phyloP scores from a whole-genome alignment of 129 eudicot species.

The Lactuca saligna region DNA sequence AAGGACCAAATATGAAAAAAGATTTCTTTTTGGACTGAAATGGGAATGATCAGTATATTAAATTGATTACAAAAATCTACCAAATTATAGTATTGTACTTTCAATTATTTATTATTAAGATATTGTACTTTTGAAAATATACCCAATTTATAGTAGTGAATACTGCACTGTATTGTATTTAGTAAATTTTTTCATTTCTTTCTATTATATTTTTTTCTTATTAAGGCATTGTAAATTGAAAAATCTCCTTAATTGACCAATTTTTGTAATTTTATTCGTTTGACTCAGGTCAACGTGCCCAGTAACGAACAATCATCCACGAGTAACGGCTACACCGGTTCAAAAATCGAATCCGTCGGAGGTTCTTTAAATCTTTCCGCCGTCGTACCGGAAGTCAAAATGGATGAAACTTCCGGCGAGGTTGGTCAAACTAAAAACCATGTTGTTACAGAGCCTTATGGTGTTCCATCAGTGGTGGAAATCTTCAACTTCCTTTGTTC shows the following conservation, averaged over 20 bases:
- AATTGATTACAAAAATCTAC: no score
- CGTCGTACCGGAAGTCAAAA: constrained; percentile 34
- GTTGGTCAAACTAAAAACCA: constrained; percentile 30
- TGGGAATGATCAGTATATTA: no score
- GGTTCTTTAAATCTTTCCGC: constrained; percentile 34
- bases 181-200: no score
- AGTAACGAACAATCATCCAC: constrained; percentile 31
- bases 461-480: constrained; percentile 81
- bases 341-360: constrained; percentile 34
- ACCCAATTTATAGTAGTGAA: no score
- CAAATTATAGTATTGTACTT: no score
- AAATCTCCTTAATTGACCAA: not conserved
- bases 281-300: constrained; percentile 40
- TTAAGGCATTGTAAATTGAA: not conserved
- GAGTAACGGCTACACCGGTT: constrained; percentile 43
- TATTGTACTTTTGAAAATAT: no score
- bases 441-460: constrained; percentile 58
- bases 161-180: no score
- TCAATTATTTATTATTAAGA: no score
- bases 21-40: no score
- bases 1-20: no score
- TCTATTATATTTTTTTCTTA: no score
- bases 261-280: not conserved
- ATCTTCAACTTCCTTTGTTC: constrained; percentile 75
- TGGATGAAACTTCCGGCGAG: constrained; percentile 37